These are phyloP conservation scores for Cladosporium austrohemisphaericum DNA, from an alignment of 2,329 filamentous ascomycete species.

Conservation along the genomic window DNA sequence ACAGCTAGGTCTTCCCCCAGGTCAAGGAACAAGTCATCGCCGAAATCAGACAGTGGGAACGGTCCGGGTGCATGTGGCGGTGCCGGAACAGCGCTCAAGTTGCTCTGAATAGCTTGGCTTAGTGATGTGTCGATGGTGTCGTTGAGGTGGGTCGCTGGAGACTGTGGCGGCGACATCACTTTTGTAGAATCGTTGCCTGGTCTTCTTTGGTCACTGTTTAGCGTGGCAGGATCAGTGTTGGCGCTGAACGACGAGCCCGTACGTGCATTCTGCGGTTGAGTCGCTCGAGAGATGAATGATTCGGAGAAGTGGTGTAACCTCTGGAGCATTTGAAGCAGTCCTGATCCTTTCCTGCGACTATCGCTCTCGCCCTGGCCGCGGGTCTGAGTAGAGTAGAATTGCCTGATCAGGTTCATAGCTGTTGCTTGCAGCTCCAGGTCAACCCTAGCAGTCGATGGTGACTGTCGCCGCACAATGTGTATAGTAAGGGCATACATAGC, in stretches of 20 bases:
- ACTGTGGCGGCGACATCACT: conserved; percentile 5
- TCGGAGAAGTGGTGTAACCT: conserved; percentile 1
- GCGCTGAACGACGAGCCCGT: background rate
- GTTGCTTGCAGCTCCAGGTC: conserved; percentile 8
- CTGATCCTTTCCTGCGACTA: background rate
- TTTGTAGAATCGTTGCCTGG: background rate
- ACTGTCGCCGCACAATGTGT: conserved; percentile 4
- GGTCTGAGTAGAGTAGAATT: background rate
- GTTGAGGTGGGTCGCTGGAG: background rate
- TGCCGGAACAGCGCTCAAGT: background rate
- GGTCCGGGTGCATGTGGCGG: background rate
- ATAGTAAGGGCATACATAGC: conserved; percentile 8
- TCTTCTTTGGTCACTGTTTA: background rate
- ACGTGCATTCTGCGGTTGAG: background rate
- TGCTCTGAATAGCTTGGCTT: background rate
- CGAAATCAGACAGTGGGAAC: background rate
- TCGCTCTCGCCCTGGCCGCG: background rate
- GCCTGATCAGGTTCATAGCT: conserved; percentile 3
- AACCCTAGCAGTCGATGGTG: conserved; percentile 2
- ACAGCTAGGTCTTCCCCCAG: background rate
- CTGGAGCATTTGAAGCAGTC: conserved; percentile 3
- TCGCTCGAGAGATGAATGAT: background rate
- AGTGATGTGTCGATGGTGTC: background rate
- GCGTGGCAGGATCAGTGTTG: background rate
- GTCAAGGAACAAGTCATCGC: background rate